These are phyloP conservation scores for Purpureocillium takamizusanense DNA, from an alignment of 2,329 filamentous ascomycete genomes.

Conservation along the genomic window DNA sequence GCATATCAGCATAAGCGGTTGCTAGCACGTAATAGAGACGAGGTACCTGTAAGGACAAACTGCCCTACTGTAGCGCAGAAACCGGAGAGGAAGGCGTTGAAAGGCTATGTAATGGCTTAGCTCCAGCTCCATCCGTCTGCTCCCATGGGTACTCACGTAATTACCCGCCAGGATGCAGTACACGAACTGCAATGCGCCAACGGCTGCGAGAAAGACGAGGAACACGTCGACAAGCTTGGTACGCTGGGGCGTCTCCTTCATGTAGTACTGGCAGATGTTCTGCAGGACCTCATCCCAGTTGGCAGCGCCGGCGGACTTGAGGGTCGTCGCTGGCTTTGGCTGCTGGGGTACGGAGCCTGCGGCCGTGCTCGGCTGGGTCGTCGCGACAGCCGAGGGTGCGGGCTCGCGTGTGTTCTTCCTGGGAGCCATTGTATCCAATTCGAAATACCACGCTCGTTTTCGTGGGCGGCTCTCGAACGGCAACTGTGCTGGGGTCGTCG, in stretches of 20 bases:
- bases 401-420: slow-evolving; percentile 34
- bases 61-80: slow-evolving; percentile 93
- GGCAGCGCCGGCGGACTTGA: neutral
- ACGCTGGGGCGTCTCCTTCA: slow-evolving; percentile 74
- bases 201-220: slow-evolving; percentile 75
- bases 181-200: slow-evolving; percentile 83
- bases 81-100: slow-evolving; percentile 95
- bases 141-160: slow-evolving; percentile 57
- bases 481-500: no score
- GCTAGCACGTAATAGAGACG: neutral
- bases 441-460: neutral
- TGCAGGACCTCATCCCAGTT: slow-evolving; percentile 51
- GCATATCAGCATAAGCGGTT: slow-evolving; percentile 2
- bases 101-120: slow-evolving; percentile 55
- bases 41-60: slow-evolving; percentile 84
- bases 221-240: slow-evolving; percentile 90
- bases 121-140: neutral
- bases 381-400: slow-evolving; percentile 22
- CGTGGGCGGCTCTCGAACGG: no score
- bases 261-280: slow-evolving; percentile 71
- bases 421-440: slow-evolving; percentile 33
- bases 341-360: slow-evolving; percentile 15
- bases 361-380: slow-evolving; percentile 18
- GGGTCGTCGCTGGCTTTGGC: slow-evolving; percentile 8
- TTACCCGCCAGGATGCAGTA: slow-evolving; percentile 91